Evolutionary conservation across 441 rosid species (phyloP).

Genomic region (Manihot esculenta): DNA sequence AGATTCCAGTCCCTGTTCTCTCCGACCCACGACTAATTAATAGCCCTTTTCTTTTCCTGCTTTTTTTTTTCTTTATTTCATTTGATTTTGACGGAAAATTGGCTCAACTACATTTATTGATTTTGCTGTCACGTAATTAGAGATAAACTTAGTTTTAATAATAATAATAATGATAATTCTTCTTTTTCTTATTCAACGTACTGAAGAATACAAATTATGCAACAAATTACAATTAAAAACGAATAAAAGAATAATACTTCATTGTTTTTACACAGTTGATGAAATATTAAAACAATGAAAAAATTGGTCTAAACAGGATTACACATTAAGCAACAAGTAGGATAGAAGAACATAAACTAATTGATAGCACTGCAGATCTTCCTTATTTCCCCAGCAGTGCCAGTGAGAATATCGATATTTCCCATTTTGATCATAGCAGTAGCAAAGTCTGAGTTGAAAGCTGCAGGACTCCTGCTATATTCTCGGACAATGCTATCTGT

Average conservation of each 20-base stretch:
- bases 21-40: no score
- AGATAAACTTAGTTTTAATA: no score
- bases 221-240: neutral
- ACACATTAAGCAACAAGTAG: no score
- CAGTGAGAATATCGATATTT: conserved; percentile 42
- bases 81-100: no score
- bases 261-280: neutral
- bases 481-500: conserved; percentile 42
- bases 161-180: no score
- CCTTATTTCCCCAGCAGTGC: conserved; percentile 42
- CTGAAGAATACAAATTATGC: neutral
- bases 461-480: conserved; percentile 40
- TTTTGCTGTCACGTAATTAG: no score
- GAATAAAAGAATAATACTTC: neutral
- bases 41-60: no score
- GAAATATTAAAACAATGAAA: neutral
- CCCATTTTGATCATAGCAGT: conserved; percentile 66
- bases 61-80: no score
- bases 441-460: conserved; percentile 44
- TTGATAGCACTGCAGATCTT: conserved; percentile 39
- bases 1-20: no score
- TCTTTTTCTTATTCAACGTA: no score
- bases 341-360: neutral
- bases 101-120: no score
- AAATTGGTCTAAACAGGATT: neutral